These are phyloP conservation scores for Phytophthora tubulina DNA, from an alignment of 352 stramenopile species.

Conservation along the genomic window DNA sequence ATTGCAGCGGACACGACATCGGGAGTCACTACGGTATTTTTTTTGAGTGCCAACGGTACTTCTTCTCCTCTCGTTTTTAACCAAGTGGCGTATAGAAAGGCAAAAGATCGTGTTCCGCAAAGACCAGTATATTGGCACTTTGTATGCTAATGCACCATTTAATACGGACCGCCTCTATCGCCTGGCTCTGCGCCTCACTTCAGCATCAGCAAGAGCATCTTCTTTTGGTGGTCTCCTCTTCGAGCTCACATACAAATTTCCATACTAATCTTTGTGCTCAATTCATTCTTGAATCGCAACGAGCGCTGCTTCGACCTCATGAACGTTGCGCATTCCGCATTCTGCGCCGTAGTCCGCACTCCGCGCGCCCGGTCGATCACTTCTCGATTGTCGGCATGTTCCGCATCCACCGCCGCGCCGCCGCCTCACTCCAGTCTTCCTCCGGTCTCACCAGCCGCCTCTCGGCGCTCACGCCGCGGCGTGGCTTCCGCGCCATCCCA, in stretches of 20 bases:
- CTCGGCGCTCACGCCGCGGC: slow-evolving; percentile 23
- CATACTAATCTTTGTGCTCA: background rate
- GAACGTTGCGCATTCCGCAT: slow-evolving; percentile 23
- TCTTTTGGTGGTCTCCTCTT: slow-evolving; percentile 31
- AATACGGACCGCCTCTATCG: background rate
- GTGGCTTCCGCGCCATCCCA: slow-evolving; percentile 58
- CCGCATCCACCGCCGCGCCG: slow-evolving; percentile 53
- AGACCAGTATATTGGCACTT: background rate
- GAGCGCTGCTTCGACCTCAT: background rate
- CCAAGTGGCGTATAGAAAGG: slow-evolving; percentile 13
- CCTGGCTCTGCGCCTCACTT: slow-evolving; percentile 29
- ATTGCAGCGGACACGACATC: background rate
- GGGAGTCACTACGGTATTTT: background rate
- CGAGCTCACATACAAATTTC: slow-evolving; percentile 31
- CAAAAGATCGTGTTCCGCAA: slow-evolving; percentile 13
- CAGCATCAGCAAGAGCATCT: slow-evolving; percentile 16
- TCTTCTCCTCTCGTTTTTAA: slow-evolving; percentile 3
- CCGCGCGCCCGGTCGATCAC: slow-evolving; percentile 12
- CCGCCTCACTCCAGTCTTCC: slow-evolving; percentile 33
- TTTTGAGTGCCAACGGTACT: slow-evolving; percentile 3
- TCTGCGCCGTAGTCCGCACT: slow-evolving; percentile 17
- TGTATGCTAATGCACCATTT: background rate
- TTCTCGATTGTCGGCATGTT: slow-evolving; percentile 49
- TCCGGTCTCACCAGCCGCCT: slow-evolving; percentile 32
- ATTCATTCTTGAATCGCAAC: slow-evolving; percentile 15